phyloP scores from a whole-genome alignment of 805 yeast genomes.

The Yueomyces sp. region DNA sequence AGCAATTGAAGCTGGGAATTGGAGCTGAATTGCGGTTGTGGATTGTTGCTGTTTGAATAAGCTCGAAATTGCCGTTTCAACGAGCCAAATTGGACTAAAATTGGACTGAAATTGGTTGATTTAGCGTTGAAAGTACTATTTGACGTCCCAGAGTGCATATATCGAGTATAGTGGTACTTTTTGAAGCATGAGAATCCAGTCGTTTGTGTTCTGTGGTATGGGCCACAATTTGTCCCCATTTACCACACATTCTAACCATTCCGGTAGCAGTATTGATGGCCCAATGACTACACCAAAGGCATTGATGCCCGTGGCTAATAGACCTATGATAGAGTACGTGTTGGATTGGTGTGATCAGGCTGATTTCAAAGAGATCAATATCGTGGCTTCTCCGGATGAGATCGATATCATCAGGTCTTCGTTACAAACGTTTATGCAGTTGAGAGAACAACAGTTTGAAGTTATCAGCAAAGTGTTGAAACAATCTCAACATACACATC shows the following conservation, averaged over 20 bases:
- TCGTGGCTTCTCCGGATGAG: conserved; percentile 42
- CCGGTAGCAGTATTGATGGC: conserved; percentile 1
- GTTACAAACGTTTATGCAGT: conserved; percentile 30
- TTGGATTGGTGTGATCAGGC: conserved; percentile 90
- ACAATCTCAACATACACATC: conserved; percentile 15
- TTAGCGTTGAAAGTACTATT: no score
- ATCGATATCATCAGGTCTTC: conserved; percentile 34
- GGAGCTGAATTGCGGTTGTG: no score
- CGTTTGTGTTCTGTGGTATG: conserved; percentile 77
- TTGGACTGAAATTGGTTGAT: no score
- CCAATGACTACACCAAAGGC: conserved; percentile 56
- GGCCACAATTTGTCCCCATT: conserved; percentile 68
- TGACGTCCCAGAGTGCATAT: no score
- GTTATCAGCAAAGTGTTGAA: conserved; percentile 13
- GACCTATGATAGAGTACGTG: conserved; percentile 77
- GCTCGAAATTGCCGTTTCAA: no score
- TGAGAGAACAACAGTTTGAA: conserved; percentile 25
- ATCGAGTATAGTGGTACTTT: no score
- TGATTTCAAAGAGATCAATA: conserved; percentile 54
- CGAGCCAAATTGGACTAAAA: no score
- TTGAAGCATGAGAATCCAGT: conserved; percentile 73
- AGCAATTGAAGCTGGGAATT: no score
- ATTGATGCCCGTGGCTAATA: conserved; percentile 76
- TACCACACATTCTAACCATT: conserved; percentile 6
- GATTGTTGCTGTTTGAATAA: no score